Conservation (phyloP, 192 early-diverging fungal species). For the Mortierella antarctica region DNA sequence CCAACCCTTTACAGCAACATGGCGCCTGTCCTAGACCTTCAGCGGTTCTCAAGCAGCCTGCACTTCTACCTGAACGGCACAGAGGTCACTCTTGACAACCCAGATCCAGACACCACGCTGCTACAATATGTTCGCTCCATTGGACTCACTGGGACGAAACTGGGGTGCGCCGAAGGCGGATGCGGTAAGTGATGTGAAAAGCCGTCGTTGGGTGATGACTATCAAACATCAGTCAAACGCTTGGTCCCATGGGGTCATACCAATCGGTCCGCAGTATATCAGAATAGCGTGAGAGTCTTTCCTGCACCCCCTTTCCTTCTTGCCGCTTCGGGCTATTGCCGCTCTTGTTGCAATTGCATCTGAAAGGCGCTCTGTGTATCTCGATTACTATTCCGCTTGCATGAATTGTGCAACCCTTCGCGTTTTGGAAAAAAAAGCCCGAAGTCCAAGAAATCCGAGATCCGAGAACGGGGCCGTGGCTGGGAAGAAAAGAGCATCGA, state of each 20-base stretch:
- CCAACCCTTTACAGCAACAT: neutral
- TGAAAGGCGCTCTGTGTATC: neutral
- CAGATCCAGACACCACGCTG: slow-evolving; percentile 73
- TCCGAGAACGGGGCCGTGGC: no score
- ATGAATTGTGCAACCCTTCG: no score
- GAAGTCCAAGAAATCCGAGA: no score
- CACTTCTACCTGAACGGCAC: slow-evolving; percentile 73
- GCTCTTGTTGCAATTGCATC: neutral
- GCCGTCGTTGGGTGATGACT: no score
- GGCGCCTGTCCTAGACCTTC: slow-evolving; percentile 19
- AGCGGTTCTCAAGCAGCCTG: slow-evolving; percentile 53
- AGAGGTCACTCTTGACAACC: slow-evolving; percentile 60
- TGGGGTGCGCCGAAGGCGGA: slow-evolving; percentile 85
- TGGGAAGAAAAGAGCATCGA: no score
- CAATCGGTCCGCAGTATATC: no score
- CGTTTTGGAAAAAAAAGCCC: no score
- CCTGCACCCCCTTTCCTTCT: neutral
- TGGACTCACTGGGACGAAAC: slow-evolving; percentile 79
- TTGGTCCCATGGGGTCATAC: no score
- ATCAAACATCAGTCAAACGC: no score
- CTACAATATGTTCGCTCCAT: slow-evolving; percentile 73
- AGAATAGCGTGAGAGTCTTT: no score
- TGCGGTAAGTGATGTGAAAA: slow-evolving; percentile 56
- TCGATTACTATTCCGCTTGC: no score
- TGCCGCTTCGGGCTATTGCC: neutral